Conservation (phyloP, 345 rosid species). For the Zanthoxylum bungeanum region DNA sequence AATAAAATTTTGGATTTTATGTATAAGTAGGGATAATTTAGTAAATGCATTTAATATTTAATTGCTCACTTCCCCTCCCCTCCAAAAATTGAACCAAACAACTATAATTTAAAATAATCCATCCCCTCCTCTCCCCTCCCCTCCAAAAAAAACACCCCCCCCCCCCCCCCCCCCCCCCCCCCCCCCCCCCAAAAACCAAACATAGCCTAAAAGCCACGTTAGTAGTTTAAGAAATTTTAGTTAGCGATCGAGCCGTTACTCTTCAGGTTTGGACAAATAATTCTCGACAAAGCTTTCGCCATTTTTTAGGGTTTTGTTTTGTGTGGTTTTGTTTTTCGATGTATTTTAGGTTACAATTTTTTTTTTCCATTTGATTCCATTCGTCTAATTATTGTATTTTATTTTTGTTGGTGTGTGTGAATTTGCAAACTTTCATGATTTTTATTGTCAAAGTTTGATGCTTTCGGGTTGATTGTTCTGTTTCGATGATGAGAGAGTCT, state of each 20-base stretch:
- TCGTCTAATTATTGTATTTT: background rate
- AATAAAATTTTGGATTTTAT: no score
- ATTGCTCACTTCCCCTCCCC: no score
- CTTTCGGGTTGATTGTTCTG: background rate
- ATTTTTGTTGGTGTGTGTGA: background rate
- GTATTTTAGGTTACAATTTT: background rate
- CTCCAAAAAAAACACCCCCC: no score
- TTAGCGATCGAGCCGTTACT: constrained; percentile 3
- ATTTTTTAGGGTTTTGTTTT: constrained; percentile 2
- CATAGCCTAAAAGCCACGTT: constrained; percentile 1
- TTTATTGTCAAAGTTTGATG: background rate
- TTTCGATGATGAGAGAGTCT: background rate
- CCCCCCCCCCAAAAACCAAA: no score
- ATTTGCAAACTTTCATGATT: background rate
- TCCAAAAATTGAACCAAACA: no score
- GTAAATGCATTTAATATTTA: no score
- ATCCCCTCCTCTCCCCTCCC: no score
- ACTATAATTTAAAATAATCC: no score
- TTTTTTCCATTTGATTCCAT: background rate
- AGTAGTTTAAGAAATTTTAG: background rate
- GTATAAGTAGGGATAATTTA: no score
- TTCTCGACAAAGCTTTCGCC: background rate
- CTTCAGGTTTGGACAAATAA: constrained; percentile 17
- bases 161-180: no score
- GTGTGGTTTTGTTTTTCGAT: background rate